These are phyloP conservation scores for Caryocar brasiliense DNA, from an alignment of 441 rosid genomes.

Conservation along the genomic window DNA sequence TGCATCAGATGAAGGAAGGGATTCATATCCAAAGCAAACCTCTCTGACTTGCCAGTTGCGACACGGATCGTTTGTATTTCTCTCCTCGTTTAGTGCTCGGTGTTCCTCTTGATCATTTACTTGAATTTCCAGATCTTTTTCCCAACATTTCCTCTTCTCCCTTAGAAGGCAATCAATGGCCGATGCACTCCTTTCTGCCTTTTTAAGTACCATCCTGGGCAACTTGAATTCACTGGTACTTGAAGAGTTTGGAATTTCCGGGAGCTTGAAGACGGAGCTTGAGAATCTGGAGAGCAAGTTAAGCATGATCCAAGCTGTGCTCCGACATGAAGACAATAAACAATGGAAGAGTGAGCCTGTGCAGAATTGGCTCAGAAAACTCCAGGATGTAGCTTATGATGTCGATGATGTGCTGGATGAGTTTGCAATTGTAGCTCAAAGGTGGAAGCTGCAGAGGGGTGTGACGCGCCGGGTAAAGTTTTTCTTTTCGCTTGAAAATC, in stretches of 20 bases:
- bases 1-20: no score
- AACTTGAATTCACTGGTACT: no score
- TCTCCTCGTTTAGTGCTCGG: no score
- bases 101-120: no score
- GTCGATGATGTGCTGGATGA: slow-evolving; percentile 14
- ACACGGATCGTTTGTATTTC: no score
- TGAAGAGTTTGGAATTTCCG: not conserved
- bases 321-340: slow-evolving; percentile 11
- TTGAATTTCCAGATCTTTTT: no score
- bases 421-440: not conserved
- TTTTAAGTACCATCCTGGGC: no score
- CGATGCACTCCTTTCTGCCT: no score
- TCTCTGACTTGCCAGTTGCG: no score
- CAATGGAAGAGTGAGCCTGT: slow-evolving; percentile 2
- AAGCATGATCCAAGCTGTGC: slow-evolving; percentile 3
- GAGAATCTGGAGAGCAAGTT: not conserved
- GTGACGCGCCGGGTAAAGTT: not conserved
- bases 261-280: not conserved
- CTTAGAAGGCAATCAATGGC: no score
- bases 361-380: slow-evolving; percentile 9
- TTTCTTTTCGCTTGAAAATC: not conserved
- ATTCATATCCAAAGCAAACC: no score
- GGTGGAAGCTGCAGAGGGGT: not conserved
- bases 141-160: no score
- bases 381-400: slow-evolving; percentile 1